Conservation (phyloP, 495 filamentous ascomycete genomes). For the Lasiosphaeriaceae sp. region DNA sequence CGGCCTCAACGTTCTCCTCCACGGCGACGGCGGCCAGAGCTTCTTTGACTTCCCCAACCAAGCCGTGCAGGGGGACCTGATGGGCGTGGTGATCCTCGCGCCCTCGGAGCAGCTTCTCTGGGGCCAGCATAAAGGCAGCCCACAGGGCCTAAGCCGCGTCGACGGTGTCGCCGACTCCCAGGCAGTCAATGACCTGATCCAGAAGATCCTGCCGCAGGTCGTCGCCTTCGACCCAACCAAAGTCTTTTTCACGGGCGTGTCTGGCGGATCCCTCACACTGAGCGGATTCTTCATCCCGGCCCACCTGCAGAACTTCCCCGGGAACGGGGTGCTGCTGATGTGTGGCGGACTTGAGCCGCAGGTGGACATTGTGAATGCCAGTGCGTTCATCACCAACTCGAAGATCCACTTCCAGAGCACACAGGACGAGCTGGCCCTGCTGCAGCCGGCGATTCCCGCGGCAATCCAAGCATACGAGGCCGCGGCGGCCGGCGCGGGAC, state of each 20-base stretch:
- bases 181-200: constrained; percentile 41
- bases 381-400: constrained; percentile 27
- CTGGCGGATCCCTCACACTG: constrained; percentile 42
- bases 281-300: constrained; percentile 48
- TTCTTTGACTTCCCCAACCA: constrained; percentile 56
- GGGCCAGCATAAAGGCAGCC: constrained; percentile 48
- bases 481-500: constrained; percentile 30
- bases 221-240: constrained; percentile 40
- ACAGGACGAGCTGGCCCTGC: constrained; percentile 37
- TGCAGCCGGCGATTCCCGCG: constrained; percentile 43
- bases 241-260: constrained; percentile 48
- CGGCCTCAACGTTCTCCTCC: constrained; percentile 47
- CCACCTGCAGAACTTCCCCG: constrained; percentile 39
- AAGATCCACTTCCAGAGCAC: constrained; percentile 50
- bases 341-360: constrained; percentile 46
- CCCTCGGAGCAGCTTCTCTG: constrained; percentile 48
- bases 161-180: constrained; percentile 49
- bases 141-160: constrained; percentile 39
- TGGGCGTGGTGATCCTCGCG: constrained; percentile 46
- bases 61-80: constrained; percentile 39
- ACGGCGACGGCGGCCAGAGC: constrained; percentile 54
- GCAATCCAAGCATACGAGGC: constrained; percentile 45
- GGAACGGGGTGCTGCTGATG: constrained; percentile 39
- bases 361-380: constrained; percentile 36
- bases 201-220: constrained; percentile 36